phyloP scores from a whole-genome alignment of 2,329 filamentous ascomycete genomes.

The Dothiorella sarmentorum region DNA sequence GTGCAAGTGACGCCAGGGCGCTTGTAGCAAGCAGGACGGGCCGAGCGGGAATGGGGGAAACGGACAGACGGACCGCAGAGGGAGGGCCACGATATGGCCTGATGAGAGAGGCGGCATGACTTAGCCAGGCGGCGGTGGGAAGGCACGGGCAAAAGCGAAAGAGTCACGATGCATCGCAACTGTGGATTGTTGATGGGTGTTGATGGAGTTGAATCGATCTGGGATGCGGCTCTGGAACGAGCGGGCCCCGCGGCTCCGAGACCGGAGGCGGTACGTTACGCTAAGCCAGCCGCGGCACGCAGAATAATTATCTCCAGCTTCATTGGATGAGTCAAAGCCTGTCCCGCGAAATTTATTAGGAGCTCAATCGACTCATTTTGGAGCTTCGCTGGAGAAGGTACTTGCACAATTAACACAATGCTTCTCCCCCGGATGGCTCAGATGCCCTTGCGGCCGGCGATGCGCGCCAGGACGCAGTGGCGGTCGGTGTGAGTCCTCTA shows the following conservation, averaged over 20 bases:
- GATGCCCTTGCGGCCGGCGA: constrained; percentile 6
- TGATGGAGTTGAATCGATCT: background rate
- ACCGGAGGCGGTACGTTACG: background rate
- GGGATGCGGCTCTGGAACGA: background rate
- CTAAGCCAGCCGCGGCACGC: constrained; percentile 8
- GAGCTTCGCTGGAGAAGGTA: background rate
- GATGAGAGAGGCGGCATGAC: background rate
- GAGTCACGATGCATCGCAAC: no score
- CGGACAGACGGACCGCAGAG: background rate
- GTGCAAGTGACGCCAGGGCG: background rate
- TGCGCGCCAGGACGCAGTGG: constrained; percentile 14
- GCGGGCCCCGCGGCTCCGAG: background rate
- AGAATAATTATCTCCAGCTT: constrained; percentile 15
- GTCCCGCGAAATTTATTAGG: constrained; percentile 6
- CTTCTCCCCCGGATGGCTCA: constrained; percentile 12
- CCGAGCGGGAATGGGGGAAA: background rate
- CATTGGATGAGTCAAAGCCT: constrained; percentile 16
- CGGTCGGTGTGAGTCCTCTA: constrained; percentile 9
- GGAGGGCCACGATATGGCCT: background rate
- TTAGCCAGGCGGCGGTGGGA: background rate
- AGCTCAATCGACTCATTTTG: constrained; percentile 9
- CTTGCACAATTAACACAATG: background rate
- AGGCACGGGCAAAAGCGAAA: no score
- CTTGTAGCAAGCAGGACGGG: background rate
- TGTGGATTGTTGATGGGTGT: background rate